Evolutionary conservation across 805 yeast species (phyloP).

Genomic region (Candida sithepensis): DNA sequence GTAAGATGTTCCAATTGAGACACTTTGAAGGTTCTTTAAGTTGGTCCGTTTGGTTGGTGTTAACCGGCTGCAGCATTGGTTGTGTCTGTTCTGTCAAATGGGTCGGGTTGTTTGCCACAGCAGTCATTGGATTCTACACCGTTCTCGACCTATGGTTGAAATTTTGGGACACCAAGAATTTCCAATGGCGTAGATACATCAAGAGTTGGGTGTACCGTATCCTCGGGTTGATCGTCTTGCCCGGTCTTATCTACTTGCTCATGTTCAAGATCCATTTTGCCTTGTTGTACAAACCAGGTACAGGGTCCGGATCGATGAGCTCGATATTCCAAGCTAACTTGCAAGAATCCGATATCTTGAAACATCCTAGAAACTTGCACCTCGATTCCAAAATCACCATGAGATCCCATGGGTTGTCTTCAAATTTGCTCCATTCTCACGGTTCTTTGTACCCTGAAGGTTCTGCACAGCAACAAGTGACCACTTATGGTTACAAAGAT

Average conservation of each 20-base stretch:
- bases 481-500: slow-evolving; percentile 94
- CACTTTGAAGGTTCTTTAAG: slow-evolving; percentile 33
- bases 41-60: slow-evolving; percentile 53
- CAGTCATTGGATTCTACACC: slow-evolving; percentile 89
- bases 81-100: slow-evolving; percentile 83
- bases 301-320: slow-evolving; percentile 68
- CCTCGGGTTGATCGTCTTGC: slow-evolving; percentile 63
- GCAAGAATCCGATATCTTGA: slow-evolving; percentile 56
- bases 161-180: slow-evolving; percentile 62
- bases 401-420: slow-evolving; percentile 67
- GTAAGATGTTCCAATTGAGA: slow-evolving; percentile 50
- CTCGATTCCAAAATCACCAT: slow-evolving; percentile 56
- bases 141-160: slow-evolving; percentile 85
- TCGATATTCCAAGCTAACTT: slow-evolving; percentile 79
- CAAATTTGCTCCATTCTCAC: slow-evolving; percentile 85
- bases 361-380: slow-evolving; percentile 65
- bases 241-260: slow-evolving; percentile 61
- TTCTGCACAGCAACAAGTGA: slow-evolving; percentile 89
- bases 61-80: slow-evolving; percentile 69
- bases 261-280: slow-evolving; percentile 81
- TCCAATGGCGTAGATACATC: slow-evolving; percentile 43
- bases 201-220: slow-evolving; percentile 75
- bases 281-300: slow-evolving; percentile 74
- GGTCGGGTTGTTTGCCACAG: slow-evolving; percentile 84
- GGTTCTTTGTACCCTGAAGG: slow-evolving; percentile 83